Evolutionary conservation across 2,329 filamentous ascomycete genomes (phyloP).

Genomic region (Diaporthe eres): DNA sequence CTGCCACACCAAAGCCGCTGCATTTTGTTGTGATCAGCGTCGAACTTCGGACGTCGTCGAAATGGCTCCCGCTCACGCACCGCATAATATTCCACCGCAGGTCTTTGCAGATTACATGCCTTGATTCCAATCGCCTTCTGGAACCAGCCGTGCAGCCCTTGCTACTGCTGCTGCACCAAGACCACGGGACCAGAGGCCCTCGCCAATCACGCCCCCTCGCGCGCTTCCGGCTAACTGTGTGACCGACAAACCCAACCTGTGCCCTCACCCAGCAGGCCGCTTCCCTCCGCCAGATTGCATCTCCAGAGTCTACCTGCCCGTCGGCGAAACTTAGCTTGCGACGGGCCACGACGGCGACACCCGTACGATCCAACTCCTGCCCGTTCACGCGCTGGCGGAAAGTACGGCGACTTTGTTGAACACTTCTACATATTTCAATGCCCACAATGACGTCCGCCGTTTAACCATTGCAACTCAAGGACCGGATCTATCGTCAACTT

Average conservation of each 20-base stretch:
- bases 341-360: conserved; percentile 13
- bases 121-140: conserved; percentile 24
- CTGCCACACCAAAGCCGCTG: conserved; percentile 9
- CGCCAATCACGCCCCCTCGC: conserved; percentile 10
- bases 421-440: neutral
- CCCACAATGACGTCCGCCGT: conserved; percentile 1
- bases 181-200: neutral
- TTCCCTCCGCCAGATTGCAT: neutral
- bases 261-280: neutral
- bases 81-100: neutral
- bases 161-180: conserved; percentile 1
- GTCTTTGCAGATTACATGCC: neutral
- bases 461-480: neutral
- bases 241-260: conserved; percentile 16
- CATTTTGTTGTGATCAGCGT: conserved; percentile 6
- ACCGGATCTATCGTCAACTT: neutral
- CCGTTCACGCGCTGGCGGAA: neutral
- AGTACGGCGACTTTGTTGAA: neutral
- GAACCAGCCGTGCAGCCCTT: conserved; percentile 10
- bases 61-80: neutral
- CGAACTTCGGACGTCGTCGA: neutral
- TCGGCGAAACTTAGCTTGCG: neutral
- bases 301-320: conserved; percentile 6
- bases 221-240: neutral
- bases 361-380: neutral